phyloP scores from a whole-genome alignment of 805 yeast species.

The Wickerhamomyces queroliae region DNA sequence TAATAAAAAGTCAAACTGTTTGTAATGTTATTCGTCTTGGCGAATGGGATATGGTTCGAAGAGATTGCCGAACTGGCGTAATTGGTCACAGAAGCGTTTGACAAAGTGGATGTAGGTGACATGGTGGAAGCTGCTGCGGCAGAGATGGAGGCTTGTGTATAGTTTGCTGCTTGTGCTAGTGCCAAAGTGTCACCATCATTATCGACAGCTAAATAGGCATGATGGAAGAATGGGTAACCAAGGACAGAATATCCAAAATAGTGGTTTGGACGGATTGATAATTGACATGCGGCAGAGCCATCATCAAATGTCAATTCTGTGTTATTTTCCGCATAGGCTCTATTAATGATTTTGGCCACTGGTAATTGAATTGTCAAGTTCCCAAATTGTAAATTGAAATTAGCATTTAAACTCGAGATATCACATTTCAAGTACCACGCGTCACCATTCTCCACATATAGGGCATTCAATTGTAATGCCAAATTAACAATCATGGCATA shows the following conservation, averaged over 20 bases:
- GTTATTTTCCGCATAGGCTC: conserved; percentile 29
- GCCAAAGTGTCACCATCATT: conserved; percentile 51
- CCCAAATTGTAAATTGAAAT: conserved; percentile 47
- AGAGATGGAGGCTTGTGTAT: neutral
- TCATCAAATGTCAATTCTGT: conserved; percentile 38
- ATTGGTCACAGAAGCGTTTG: neutral
- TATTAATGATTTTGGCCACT: conserved; percentile 37
- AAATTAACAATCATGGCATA: conserved; percentile 48
- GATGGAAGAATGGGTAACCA: conserved; percentile 53
- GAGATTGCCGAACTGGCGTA: conserved; percentile 19
- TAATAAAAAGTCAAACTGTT: conserved; percentile 6
- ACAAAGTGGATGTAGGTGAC: conserved; percentile 3
- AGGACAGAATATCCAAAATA: conserved; percentile 44
- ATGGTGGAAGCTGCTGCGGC: neutral
- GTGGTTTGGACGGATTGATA: conserved; percentile 44
- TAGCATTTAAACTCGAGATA: conserved; percentile 41
- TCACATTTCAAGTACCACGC: conserved; percentile 65
- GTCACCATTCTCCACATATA: conserved; percentile 37
- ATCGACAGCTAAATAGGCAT: conserved; percentile 58
- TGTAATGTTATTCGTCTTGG: conserved; percentile 27
- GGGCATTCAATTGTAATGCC: conserved; percentile 68
- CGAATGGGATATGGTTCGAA: conserved; percentile 48
- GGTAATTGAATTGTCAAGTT: conserved; percentile 45
- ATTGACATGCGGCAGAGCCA: conserved; percentile 53
- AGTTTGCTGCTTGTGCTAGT: conserved; percentile 39